Base-by-base conservation (phyloP, 1,284 basidiomycete species). In the Tremellales sp. region DNA sequence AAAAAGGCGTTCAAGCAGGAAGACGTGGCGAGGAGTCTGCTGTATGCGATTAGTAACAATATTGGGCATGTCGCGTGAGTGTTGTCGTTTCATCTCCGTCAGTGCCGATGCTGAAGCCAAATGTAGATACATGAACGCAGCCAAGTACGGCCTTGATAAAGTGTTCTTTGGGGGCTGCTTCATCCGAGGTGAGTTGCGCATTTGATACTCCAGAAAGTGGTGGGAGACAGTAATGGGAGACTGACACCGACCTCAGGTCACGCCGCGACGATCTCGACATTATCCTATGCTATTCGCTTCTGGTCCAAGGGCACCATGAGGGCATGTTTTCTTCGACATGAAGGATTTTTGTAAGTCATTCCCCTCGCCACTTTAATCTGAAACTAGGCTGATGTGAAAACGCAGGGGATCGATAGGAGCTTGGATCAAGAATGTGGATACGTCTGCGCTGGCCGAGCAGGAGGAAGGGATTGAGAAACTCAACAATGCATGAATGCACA, bases 121-220 rank as follows among this genome's bases (percentile, higher is more conserved):
- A 37, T 10, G 39, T 45, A 94, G 91, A 50, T 97, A 94, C 74
- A 97, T 99, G 94, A 98, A 98, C 66, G 95, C 95, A 40, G 95
- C 98, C 72, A 97, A 98, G 78, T 97, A 97, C 71, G 86, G 90
- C 54, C 74, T 99, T 48, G 90, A 97, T 64, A 83, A 89, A 63
- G 97, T 99, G 59, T 99, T 97, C 76, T 99, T 98, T 78, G 92
- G 94, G 13, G 95, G 95, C 3, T 97, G 89, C 74, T 99, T 98
- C 74, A 98, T 99, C 71, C 82, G 95, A 77, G 94, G 92, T 89
- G 64, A 58, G 78, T 74, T 34, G 6, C 19, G 21, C 35, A 26
- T 19, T 34, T 39, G 6, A 28, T 24, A 40, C 27, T 25, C 10
- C 22, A 26, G 45, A 43, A 14, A 37, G 29, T 40, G 41, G 36